Conservation (phyloP, 2,329 filamentous ascomycete genomes). For the Helotiales sp. region DNA sequence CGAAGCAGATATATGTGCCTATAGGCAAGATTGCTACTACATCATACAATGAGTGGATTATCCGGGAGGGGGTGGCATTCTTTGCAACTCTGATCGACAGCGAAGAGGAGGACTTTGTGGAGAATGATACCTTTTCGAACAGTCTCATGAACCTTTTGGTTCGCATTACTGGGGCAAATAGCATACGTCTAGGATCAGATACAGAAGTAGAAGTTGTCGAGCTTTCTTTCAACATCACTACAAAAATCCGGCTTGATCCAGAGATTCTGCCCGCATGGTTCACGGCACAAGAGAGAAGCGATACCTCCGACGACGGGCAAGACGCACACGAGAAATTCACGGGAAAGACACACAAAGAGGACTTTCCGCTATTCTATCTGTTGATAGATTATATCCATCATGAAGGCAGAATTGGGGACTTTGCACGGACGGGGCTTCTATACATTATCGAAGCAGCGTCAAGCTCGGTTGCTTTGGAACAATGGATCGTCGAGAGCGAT, state of each 20-base stretch:
- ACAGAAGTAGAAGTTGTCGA: conserved; percentile 91
- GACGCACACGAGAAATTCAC: conserved; percentile 72
- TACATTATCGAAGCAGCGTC: conserved; percentile 96
- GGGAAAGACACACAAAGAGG: conserved; percentile 83
- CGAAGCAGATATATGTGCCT: conserved; percentile 86
- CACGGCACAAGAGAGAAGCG: conserved; percentile 57
- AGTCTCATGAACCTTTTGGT: conserved; percentile 87
- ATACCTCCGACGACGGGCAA: conserved; percentile 42
- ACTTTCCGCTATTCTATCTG: conserved; percentile 95
- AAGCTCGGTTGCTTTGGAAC: conserved; percentile 79
- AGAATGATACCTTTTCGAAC: conserved; percentile 82
- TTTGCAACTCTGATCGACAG: conserved; percentile 94
- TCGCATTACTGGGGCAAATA: conserved; percentile 75
- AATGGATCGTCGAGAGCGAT: conserved; percentile 97
- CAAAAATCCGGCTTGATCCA: conserved; percentile 91
- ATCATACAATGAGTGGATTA: conserved; percentile 83
- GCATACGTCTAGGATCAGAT: conserved; percentile 74
- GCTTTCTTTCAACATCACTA: conserved; percentile 92
- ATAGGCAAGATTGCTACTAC: conserved; percentile 88
- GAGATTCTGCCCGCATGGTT: conserved; percentile 92
- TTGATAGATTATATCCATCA: conserved; percentile 97
- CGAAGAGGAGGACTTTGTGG: conserved; percentile 93
- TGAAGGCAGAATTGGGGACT: conserved; percentile 92
- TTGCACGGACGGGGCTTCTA: conserved; percentile 88
- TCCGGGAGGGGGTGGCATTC: conserved; percentile 82